A percentile compares a stretch with the other conserved stretches of the same genome.
Evolutionary conservation across 2,329 filamentous ascomycete species (phyloP).

Genomic region (Ophiocordyceps australis): DNA sequence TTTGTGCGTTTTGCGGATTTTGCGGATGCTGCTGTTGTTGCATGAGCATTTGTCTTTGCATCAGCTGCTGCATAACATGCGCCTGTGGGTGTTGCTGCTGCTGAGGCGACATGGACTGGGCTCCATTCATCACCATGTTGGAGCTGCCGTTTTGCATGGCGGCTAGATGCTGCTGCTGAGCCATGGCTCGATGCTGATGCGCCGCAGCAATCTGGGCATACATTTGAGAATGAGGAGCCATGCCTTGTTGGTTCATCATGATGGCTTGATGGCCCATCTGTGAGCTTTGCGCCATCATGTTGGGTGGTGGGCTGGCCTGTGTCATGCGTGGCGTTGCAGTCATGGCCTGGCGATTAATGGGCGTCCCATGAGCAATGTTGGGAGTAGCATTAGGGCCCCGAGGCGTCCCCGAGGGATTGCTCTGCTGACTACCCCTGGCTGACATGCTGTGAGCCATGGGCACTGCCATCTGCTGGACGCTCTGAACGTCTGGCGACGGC

Average conservation of each 20-base stretch:
- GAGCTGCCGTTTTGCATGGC: constrained; percentile 19
- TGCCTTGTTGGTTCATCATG: constrained; percentile 29
- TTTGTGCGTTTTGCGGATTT: constrained; percentile 13
- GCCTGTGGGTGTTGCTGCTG: constrained; percentile 18
- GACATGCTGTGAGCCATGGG: constrained; percentile 47
- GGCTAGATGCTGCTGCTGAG: constrained; percentile 25
- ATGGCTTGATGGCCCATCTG: constrained; percentile 34
- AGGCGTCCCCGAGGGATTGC: constrained; percentile 44
- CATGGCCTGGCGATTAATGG: constrained; percentile 32
- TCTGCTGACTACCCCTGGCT: constrained; percentile 46
- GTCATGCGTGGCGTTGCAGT: constrained; percentile 41
- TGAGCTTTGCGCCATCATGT: constrained; percentile 37
- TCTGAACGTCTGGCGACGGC: constrained; percentile 47
- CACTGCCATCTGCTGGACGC: constrained; percentile 34
- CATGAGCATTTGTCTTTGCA: constrained; percentile 18
- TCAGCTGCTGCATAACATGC: constrained; percentile 17
- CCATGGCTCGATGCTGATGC: constrained; percentile 27
- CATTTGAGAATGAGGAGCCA: constrained; percentile 16
- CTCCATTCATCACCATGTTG: constrained; percentile 16
- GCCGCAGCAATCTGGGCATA: constrained; percentile 27
- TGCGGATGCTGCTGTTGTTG: constrained; percentile 21
- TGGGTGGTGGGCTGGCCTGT: constrained; percentile 42
- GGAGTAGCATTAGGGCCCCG: constrained; percentile 43
- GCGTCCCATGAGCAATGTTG: constrained; percentile 40
- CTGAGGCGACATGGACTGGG: constrained; percentile 16